Percentiles rank a stretch among this genome's conserved stretches.
These are phyloP conservation scores for Vigna mungo DNA, from an alignment of 306 rosid species.

Conservation along the genomic window DNA sequence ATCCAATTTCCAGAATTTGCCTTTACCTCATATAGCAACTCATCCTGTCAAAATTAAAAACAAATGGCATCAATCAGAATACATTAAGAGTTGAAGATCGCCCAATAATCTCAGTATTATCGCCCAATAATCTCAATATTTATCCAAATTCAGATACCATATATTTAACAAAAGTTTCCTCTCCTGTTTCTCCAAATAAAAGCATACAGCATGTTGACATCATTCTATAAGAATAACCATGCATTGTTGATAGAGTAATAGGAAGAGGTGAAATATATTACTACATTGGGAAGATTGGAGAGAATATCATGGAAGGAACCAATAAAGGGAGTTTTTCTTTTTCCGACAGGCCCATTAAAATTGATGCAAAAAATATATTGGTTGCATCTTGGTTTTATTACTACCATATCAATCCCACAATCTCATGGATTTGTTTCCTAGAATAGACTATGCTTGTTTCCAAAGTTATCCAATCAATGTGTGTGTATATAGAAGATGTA, in stretches of 20 bases:
- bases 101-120: background rate
- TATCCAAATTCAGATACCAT: background rate
- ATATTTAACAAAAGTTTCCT: constrained; percentile 9
- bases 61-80: constrained; percentile 28
- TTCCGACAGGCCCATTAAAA: constrained; percentile 3
- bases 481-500: too few relatives aligned
- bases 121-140: background rate
- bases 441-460: too few relatives aligned
- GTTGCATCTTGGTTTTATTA: too few relatives aligned
- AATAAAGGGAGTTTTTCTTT: constrained; percentile 22
- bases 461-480: too few relatives aligned
- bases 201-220: background rate
- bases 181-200: constrained; percentile 27
- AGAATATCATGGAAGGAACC: background rate
- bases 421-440: too few relatives aligned
- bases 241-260: background rate
- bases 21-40: constrained; percentile 84
- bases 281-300: constrained; percentile 17
- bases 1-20: constrained; percentile 94
- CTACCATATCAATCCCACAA: too few relatives aligned
- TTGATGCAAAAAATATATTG: background rate
- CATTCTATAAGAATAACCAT: background rate
- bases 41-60: constrained; percentile 63
- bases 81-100: constrained; percentile 6
- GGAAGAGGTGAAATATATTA: background rate